Base-by-base conservation (phyloP, 2,329 filamentous ascomycete species). In the Penicillium sp. region DNA sequence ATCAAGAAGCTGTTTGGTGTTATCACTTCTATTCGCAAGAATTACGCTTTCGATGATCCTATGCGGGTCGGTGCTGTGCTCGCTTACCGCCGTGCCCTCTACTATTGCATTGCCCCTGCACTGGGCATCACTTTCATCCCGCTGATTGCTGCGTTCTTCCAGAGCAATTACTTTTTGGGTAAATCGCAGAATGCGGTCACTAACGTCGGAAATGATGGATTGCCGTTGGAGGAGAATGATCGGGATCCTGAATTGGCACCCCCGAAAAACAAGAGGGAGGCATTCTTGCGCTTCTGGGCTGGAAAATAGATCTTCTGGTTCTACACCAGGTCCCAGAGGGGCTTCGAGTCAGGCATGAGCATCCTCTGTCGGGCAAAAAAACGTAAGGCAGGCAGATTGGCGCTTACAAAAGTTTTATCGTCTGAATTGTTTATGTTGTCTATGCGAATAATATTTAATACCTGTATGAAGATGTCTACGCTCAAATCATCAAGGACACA, bases 151-250 rank as follows among this genome's bases (percentile, higher is more conserved):
- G 24, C 46, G 1, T 45, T 54, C 9, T 45, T 49, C 29, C 50
- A 53, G 44, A 53, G 13, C 9, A 42, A 53, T n/a, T 55, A 50
- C 34, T 47, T 50, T 32, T 27, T 55, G 13, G 42, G 47, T 4
- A 55, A 47, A 31, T 41, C 42, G 5, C 53, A 55, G 41, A 55
- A 53, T 34, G 47, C 42, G 27, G 50, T 53, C 14, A 48, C 45
- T 7, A 47, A 55, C 40, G 18, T 55, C 38, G 53, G 47, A 5
- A 55, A 55, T 40, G 53, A 55, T 45, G 53, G 53, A 3, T 24
- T 46, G 22, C 39, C 31, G 14, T 5, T 51, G 22, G 21, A 39
- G 5, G 42, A 48, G 16, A 44, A 51, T n/a, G 36, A 27, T 18
- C 46, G 27, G 4, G n/a, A 48, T 11, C 48, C 22, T 27, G 22